Conservation (phyloP, 306 rosid species). For the Styphnolobium japonicum region DNA sequence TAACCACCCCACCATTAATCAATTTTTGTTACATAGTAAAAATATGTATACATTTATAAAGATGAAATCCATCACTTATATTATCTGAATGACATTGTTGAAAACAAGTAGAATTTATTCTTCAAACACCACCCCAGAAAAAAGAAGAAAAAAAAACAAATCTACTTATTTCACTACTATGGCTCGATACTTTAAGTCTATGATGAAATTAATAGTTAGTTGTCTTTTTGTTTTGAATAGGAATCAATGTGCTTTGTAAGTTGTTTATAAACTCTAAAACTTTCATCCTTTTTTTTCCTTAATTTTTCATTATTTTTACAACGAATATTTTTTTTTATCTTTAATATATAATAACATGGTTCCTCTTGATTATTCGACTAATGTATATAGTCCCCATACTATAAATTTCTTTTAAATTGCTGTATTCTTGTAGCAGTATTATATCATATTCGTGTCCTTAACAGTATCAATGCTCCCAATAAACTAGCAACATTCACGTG, state of each 20-base stretch:
- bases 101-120: background rate
- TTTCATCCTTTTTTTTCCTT: background rate
- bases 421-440: background rate
- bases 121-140: too few species aligned
- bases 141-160: too few species aligned
- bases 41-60: background rate
- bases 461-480: background rate
- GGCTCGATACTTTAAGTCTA: too few species aligned
- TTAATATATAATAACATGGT: background rate
- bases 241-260: background rate
- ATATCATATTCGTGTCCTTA: background rate
- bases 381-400: background rate
- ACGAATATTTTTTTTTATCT: background rate
- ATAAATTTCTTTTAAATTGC: background rate
- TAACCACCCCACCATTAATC: background rate
- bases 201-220: background rate
- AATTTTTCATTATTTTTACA: background rate
- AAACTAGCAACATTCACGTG: background rate
- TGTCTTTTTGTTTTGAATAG: background rate
- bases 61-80: background rate
- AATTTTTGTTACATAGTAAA: background rate
- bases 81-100: background rate
- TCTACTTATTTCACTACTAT: too few species aligned
- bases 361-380: background rate
- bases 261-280: background rate